A percentile compares a stretch with the other conserved stretches of the same genome.
Evolutionary conservation across 2,329 filamentous ascomycete genomes (phyloP).

Genomic region (Epichloe aotearoae): DNA sequence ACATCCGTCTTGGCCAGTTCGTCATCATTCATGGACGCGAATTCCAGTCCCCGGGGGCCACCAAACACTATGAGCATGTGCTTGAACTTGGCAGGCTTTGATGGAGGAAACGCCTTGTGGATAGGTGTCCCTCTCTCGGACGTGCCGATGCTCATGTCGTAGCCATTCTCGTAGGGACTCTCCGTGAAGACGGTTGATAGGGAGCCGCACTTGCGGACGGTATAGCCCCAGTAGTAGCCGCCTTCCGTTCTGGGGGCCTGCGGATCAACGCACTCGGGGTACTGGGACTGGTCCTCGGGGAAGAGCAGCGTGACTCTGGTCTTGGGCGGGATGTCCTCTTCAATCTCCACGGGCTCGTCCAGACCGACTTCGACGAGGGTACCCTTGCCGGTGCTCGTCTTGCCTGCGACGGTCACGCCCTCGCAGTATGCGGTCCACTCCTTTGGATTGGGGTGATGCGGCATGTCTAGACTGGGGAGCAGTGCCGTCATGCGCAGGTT

Average conservation of each 20-base stretch:
- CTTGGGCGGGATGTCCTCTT: constrained; percentile 49
- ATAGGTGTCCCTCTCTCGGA: constrained; percentile 57
- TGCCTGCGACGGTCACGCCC: constrained; percentile 48
- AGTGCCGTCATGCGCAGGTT: constrained; percentile 63
- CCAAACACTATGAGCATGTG: constrained; percentile 72
- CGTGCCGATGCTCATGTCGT: constrained; percentile 72
- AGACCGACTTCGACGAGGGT: constrained; percentile 47
- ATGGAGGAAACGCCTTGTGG: constrained; percentile 30
- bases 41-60: constrained; percentile 67
- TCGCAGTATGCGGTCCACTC: constrained; percentile 75
- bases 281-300: constrained; percentile 30
- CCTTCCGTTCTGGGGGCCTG: constrained; percentile 56
- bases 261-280: constrained; percentile 50
- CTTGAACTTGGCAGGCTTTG: constrained; percentile 38
- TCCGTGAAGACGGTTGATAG: constrained; percentile 68
- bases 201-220: constrained; percentile 49
- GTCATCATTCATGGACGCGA: constrained; percentile 50
- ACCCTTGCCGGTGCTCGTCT: constrained; percentile 27
- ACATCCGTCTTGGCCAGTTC: constrained; percentile 48
- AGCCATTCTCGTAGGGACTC: constrained; percentile 60
- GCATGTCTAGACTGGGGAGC: constrained; percentile 69
- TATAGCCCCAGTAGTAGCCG: constrained; percentile 82
- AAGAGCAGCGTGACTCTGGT: constrained; percentile 61
- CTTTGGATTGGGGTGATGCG: constrained; percentile 62
- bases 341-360: constrained; percentile 41